phyloP scores from a whole-genome alignment of 805 yeast species.

The Candida sithepensis region DNA sequence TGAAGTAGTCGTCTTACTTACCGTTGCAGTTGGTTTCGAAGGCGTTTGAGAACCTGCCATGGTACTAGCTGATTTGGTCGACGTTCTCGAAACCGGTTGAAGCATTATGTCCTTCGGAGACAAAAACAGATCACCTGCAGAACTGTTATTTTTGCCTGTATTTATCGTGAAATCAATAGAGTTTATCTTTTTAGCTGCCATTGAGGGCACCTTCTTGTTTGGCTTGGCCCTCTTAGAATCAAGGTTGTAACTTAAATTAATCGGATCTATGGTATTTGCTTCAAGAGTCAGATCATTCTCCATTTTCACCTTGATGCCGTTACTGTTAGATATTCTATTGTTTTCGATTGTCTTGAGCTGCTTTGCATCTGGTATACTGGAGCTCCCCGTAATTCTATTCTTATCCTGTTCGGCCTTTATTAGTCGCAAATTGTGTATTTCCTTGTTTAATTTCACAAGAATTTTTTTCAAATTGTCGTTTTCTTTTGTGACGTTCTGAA shows the following conservation, averaged over 20 bases:
- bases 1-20: background rate
- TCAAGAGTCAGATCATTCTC: constrained; percentile 8
- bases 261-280: constrained; percentile 30
- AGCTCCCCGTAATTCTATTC: background rate
- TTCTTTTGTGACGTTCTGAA: constrained; percentile 41
- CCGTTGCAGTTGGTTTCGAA: background rate
- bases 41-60: background rate
- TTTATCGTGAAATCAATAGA: constrained; percentile 5
- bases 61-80: background rate
- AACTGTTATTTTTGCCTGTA: background rate
- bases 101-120: constrained; percentile 27
- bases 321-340: background rate
- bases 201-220: constrained; percentile 5
- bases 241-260: constrained; percentile 28
- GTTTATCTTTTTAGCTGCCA: constrained; percentile 1
- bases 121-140: constrained; percentile 6
- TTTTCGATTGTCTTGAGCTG: too few species aligned
- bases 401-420: constrained; percentile 17
- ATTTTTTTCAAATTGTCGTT: constrained; percentile 41
- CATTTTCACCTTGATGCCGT: background rate
- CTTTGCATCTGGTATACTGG: background rate
- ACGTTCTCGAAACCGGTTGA: constrained; percentile 9
- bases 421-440: constrained; percentile 32
- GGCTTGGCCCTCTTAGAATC: constrained; percentile 29
- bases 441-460: constrained; percentile 36